phyloP scores from a whole-genome alignment of 345 rosid species.

The Passiflora organensis region DNA sequence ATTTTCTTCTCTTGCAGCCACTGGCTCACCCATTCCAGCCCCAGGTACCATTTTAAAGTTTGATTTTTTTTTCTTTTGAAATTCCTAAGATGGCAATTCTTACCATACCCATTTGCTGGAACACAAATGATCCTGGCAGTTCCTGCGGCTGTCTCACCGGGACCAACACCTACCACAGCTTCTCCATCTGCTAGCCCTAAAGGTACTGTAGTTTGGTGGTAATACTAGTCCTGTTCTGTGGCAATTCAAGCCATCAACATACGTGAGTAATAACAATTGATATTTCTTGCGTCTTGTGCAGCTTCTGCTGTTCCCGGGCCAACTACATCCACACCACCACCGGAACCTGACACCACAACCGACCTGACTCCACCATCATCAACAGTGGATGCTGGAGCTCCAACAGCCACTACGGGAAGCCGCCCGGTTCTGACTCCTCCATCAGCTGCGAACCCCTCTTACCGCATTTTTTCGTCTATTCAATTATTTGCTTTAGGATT shows the following conservation, averaged over 20 bases:
- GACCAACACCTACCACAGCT: constrained; percentile 43
- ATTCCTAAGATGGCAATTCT: neutral
- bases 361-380: constrained; percentile 44
- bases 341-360: constrained; percentile 51
- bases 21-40: constrained; percentile 60
- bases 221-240: neutral
- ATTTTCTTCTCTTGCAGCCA: constrained; percentile 33
- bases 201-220: constrained; percentile 21
- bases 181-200: constrained; percentile 43
- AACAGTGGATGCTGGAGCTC: constrained; percentile 24
- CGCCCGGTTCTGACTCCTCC: constrained; percentile 47
- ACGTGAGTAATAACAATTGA: neutral
- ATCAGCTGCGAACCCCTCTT: constrained; percentile 41
- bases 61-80: neutral
- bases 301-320: constrained; percentile 57
- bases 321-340: constrained; percentile 45
- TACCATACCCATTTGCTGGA: neutral
- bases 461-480: constrained; percentile 39
- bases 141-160: constrained; percentile 46
- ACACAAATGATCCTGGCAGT: constrained; percentile 23
- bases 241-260: neutral
- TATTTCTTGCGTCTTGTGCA: constrained; percentile 6
- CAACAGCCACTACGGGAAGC: constrained; percentile 42
- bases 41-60: constrained; percentile 43
- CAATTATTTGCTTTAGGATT: constrained; percentile 40